Percentiles rank a stretch among this genome's conserved stretches.
Evolutionary conservation across 2,329 filamentous ascomycete species (phyloP).

Genomic region (Penicillium sp.): DNA sequence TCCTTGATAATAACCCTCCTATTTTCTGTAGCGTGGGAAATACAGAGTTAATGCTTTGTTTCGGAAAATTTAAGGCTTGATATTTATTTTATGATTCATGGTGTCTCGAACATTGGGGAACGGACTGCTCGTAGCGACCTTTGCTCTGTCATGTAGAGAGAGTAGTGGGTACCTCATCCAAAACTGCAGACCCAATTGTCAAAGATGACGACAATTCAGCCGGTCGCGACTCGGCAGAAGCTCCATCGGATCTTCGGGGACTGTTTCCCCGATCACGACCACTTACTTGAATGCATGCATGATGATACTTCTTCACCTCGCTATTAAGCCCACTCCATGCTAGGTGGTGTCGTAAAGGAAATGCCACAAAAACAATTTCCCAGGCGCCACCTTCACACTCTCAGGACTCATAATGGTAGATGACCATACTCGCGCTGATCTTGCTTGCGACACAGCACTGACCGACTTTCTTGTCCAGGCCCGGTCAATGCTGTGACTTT

Average conservation of each 20-base stretch:
- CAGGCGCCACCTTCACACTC: slow-evolving; percentile 36
- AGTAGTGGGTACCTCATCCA: background rate
- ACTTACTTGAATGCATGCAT: too few species aligned
- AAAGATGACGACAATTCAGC: background rate
- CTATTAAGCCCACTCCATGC: background rate
- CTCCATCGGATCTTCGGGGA: slow-evolving; percentile 2
- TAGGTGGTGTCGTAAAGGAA: background rate
- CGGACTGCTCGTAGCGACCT: background rate
- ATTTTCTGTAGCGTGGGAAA: slow-evolving; percentile 36
- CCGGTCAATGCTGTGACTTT: slow-evolving; percentile 68
- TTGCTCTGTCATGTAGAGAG: background rate
- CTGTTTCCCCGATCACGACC: slow-evolving; percentile 9
- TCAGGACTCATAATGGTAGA: slow-evolving; percentile 42
- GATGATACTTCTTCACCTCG: too few species aligned
- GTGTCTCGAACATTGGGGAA: too few species aligned
- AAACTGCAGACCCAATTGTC: background rate
- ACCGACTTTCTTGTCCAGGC: slow-evolving; percentile 40
- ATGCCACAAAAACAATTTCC: slow-evolving; percentile 31
- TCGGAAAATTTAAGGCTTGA: background rate
- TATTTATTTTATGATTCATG: background rate
- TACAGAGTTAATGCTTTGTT: slow-evolving; percentile 32
- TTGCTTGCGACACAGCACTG: background rate
- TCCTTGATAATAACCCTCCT: slow-evolving; percentile 40
- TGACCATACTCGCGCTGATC: background rate
- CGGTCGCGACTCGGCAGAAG: background rate